A percentile compares a stretch with the other conserved stretches of the same genome.
These are phyloP conservation scores for Populus tomentosa DNA, from an alignment of 441 rosid species.

Conservation along the genomic window DNA sequence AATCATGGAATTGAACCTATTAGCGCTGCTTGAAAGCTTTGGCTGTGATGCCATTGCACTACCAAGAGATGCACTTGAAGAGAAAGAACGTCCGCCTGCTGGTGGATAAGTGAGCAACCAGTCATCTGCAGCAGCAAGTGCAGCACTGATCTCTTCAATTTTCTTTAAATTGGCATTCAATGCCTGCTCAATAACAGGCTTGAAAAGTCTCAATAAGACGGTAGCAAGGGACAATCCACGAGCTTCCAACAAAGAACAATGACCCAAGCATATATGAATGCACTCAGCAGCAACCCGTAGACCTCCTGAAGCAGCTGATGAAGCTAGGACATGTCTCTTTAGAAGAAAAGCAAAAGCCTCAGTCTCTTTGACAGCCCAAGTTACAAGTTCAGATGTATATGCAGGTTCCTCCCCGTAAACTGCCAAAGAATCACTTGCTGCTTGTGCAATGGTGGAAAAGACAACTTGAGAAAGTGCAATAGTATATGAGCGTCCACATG, in stretches of 20 bases:
- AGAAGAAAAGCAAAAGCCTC: conserved; percentile 61
- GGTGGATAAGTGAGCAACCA: conserved; percentile 70
- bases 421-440: conserved; percentile 75
- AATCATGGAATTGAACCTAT: conserved; percentile 74
- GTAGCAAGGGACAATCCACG: conserved; percentile 83
- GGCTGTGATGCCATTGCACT: conserved; percentile 43
- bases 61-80: conserved; percentile 39
- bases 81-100: conserved; percentile 48
- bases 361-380: conserved; percentile 87
- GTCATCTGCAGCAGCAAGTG: conserved; percentile 83
- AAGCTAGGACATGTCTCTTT: conserved; percentile 64
- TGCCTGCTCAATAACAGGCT: conserved; percentile 68
- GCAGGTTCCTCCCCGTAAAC: conserved; percentile 83
- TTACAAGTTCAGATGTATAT: conserved; percentile 88
- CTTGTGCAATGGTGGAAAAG: conserved; percentile 78
- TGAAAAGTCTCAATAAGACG: conserved; percentile 58
- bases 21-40: conserved; percentile 78
- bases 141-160: conserved; percentile 75
- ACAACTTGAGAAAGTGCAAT: conserved; percentile 76
- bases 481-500: conserved; percentile 60
- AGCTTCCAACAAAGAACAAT: conserved; percentile 74
- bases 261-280: conserved; percentile 68
- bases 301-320: conserved; percentile 78
- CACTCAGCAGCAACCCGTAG: conserved; percentile 81
- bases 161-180: conserved; percentile 62